A percentile compares a stretch with the other conserved stretches of the same genome.
Conservation (phyloP, 164 flowering plant genomes). For the Protea cynaroides region DNA sequence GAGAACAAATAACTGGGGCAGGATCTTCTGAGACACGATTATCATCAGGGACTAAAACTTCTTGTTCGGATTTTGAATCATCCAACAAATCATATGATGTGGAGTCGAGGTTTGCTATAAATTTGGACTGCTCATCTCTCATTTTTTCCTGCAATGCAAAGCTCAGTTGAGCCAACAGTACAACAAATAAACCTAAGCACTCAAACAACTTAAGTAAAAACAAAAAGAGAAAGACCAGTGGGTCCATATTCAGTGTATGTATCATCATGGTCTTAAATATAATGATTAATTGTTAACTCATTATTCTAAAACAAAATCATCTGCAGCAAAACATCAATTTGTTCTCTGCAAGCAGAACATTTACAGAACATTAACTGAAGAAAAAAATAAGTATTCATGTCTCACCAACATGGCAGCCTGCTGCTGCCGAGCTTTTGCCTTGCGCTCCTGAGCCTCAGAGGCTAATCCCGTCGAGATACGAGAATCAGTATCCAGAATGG, state of each 20-base stretch:
- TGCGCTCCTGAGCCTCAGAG: slow-evolving; percentile 61
- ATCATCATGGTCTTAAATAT: too few relatives aligned
- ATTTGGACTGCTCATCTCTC: slow-evolving; percentile 86
- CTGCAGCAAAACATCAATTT: background rate
- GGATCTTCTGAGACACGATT: slow-evolving; percentile 26
- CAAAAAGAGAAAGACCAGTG: too few relatives aligned
- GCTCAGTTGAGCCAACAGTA: background rate
- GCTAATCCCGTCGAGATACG: slow-evolving; percentile 19
- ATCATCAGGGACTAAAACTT: slow-evolving; percentile 22
- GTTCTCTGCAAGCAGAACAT: background rate
- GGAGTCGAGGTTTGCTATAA: slow-evolving; percentile 57
- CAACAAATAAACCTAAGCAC: too few relatives aligned
- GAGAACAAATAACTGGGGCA: slow-evolving; percentile 58
- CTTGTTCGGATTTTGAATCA: slow-evolving; percentile 28
- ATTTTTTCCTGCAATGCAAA: slow-evolving; percentile 69
- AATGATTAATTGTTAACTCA: too few relatives aligned
- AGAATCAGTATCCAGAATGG: slow-evolving; percentile 18
- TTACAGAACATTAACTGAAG: background rate
- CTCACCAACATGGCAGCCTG: slow-evolving; percentile 93
- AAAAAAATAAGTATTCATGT: slow-evolving; percentile 1
- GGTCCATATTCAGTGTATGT: too few relatives aligned
- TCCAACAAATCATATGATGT: slow-evolving; percentile 30
- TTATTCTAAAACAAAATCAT: background rate
- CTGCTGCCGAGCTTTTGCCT: slow-evolving; percentile 77
- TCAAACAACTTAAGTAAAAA: too few relatives aligned